Evolutionary conservation across 1,284 basidiomycete species (phyloP).

Genomic region (Malassezia sympodialis): DNA sequence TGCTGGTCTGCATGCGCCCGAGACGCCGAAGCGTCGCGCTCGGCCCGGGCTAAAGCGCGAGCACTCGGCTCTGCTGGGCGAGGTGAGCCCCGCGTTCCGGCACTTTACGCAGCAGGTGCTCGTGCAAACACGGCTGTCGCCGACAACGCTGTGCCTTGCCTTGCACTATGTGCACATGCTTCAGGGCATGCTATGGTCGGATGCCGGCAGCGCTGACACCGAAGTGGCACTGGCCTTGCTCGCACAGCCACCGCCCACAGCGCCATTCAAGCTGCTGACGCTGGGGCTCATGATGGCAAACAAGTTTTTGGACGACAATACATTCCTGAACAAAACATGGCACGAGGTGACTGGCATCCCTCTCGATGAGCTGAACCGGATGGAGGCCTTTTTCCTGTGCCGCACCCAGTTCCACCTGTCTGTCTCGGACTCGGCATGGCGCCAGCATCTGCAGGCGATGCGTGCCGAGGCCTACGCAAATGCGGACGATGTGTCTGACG

Average conservation of each 20-base stretch:
- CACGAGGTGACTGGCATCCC: slow-evolving; percentile 47
- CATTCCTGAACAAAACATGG: slow-evolving; percentile 48
- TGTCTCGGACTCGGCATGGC: slow-evolving; percentile 37
- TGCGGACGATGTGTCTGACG: background rate
- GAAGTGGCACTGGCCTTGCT: slow-evolving; percentile 33
- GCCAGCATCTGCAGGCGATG: slow-evolving; percentile 6
- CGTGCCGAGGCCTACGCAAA: slow-evolving; percentile 1
- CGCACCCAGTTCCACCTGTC: slow-evolving; percentile 39
- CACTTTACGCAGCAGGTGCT: slow-evolving; percentile 44
- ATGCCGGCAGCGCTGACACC: slow-evolving; percentile 14
- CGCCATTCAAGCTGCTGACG: slow-evolving; percentile 46
- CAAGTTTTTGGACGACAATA: slow-evolving; percentile 48
- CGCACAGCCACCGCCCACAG: slow-evolving; percentile 39
- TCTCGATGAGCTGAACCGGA: slow-evolving; percentile 38
- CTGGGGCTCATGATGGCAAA: slow-evolving; percentile 47
- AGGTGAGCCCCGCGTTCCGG: slow-evolving; percentile 41
- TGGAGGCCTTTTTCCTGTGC: slow-evolving; percentile 42
- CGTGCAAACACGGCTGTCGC: slow-evolving; percentile 41
- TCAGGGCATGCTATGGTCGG: slow-evolving; percentile 24
- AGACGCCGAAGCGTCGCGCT: slow-evolving; percentile 19
- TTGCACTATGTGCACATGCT: slow-evolving; percentile 35
- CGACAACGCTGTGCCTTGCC: slow-evolving; percentile 37
- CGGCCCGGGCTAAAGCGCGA: slow-evolving; percentile 16
- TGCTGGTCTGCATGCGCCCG: slow-evolving; percentile 1
- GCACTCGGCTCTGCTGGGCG: slow-evolving; percentile 15